These are phyloP conservation scores for Penicillium psychrosexuale DNA, from an alignment of 2,329 filamentous ascomycete genomes.

Conservation along the genomic window DNA sequence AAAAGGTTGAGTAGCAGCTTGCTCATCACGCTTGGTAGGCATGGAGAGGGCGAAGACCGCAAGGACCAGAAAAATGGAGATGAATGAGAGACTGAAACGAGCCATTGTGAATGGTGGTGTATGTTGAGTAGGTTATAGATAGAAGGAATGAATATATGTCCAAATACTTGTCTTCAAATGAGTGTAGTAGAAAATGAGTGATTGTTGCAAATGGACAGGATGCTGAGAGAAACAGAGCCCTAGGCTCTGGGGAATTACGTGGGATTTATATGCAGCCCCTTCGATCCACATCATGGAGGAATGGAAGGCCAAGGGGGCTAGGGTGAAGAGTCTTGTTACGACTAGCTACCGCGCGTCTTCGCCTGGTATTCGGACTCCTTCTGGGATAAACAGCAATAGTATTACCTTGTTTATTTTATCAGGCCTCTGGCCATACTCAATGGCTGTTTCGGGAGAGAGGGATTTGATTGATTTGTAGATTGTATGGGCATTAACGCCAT, in stretches of 20 bases:
- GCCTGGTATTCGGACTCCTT: background rate
- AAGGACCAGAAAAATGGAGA: slow-evolving; percentile 30
- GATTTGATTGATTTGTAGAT: background rate
- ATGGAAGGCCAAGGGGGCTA: slow-evolving; percentile 4
- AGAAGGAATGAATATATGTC: slow-evolving; percentile 6
- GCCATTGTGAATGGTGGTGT: slow-evolving; percentile 26
- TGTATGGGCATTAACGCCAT: background rate
- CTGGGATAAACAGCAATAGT: background rate
- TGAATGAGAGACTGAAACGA: slow-evolving; percentile 30
- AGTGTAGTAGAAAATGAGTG: slow-evolving; percentile 13
- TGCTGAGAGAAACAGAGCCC: background rate
- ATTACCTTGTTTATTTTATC: background rate
- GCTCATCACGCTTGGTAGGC: slow-evolving; percentile 23
- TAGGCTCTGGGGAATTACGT: background rate
- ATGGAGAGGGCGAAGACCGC: slow-evolving; percentile 30
- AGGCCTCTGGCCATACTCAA: background rate
- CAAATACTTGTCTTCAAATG: slow-evolving; percentile 9
- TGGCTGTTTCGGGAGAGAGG: background rate
- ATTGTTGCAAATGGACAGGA: background rate
- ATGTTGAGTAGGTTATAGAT: slow-evolving; percentile 1
- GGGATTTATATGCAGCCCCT: slow-evolving; percentile 19
- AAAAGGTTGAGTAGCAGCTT: background rate
- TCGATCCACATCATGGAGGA: background rate
- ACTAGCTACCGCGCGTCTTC: background rate
- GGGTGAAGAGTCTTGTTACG: background rate